Evolutionary conservation across 257 asterid species (phyloP), one percentile per base, ranked within the genome.

Genomic region (Forsythia suspensa): DNA sequence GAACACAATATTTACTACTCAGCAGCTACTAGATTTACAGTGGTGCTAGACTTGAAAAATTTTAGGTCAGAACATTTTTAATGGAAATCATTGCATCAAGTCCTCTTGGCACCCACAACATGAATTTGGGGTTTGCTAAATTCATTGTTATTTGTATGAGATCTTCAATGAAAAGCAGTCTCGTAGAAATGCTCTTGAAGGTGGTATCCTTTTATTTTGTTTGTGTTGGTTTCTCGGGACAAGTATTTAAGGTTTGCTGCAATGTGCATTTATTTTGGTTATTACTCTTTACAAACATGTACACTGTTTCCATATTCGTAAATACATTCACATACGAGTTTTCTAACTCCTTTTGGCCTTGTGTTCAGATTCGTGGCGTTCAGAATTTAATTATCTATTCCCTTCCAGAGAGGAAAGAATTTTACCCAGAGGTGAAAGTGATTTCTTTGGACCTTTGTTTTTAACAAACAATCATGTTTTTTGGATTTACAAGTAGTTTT

Each of bases 351-450:
- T 29, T 18, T 57, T 57, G 24, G 24, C 12, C 11, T 21, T 18
- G 24, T 18, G 34, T 20, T 63, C 70, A 95, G 99, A 95, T 95
- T 73, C 96, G 98, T 43, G 99, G 96, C 63, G 91, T 92, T 52
- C 83, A 90, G 87, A 92, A 90, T 79, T 84, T 93, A 79, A 90
- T 95, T 40, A 73, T 95, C 51, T 95, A 92, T 83, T 95, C 99
- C 57, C 89, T 93, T 77, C 99, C 99, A 6, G 98, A 95, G 90
- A 86, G 98, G 73, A 93, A 91, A 85, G 98, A 95, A 80, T 91
- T 95, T 84, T 95, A 95, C 86, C 95, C 98, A 8, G 97, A 95
- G 99, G 99, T 95, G 73, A 73, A 69, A 71, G 34, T 75, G 43
- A 69, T 21, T 57, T 73, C 73, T 8, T 42, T 52, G 40, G 57